These are phyloP conservation scores for Theobroma cacao DNA, from an alignment of 345 rosid genomes.

Conservation along the genomic window DNA sequence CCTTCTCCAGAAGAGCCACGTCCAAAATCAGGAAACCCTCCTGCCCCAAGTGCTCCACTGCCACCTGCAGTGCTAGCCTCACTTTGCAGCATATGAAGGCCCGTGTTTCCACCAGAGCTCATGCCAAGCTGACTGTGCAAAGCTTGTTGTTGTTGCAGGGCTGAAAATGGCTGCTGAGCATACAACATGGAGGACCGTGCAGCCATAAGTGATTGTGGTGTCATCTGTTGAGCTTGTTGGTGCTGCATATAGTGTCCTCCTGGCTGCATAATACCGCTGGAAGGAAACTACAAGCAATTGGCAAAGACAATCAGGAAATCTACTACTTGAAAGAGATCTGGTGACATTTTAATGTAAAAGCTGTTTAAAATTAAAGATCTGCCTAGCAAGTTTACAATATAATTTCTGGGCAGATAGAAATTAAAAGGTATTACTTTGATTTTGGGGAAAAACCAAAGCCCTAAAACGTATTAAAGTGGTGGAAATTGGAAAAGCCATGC, in stretches of 20 bases:
- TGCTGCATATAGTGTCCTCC: slow-evolving; percentile 89
- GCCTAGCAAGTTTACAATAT: neutral
- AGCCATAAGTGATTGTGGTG: slow-evolving; percentile 84
- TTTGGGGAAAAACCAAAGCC: no score
- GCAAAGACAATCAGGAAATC: slow-evolving; percentile 3
- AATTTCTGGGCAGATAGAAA: no score
- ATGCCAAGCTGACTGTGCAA: slow-evolving; percentile 91
- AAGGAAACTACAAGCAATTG: slow-evolving; percentile 50
- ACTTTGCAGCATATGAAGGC: slow-evolving; percentile 61
- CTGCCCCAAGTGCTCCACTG: slow-evolving; percentile 49
- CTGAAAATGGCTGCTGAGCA: slow-evolving; percentile 71
- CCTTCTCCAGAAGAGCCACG: slow-evolving; percentile 43
- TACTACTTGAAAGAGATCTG: neutral
- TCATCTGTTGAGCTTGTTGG: slow-evolving; percentile 90
- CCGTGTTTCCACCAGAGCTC: slow-evolving; percentile 64
- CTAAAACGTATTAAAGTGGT: neutral
- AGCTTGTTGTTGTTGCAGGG: slow-evolving; percentile 82
- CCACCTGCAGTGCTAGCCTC: slow-evolving; percentile 64
- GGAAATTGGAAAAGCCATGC: neutral
- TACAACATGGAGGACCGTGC: slow-evolving; percentile 91
- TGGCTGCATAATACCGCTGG: slow-evolving; percentile 71
- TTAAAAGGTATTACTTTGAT: no score
- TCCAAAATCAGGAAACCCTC: slow-evolving; percentile 77
- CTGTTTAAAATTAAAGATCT: neutral
- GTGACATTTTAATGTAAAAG: neutral